Base-by-base conservation (phyloP, 352 stramenopile species). In the Globisporangium solare region DNA sequence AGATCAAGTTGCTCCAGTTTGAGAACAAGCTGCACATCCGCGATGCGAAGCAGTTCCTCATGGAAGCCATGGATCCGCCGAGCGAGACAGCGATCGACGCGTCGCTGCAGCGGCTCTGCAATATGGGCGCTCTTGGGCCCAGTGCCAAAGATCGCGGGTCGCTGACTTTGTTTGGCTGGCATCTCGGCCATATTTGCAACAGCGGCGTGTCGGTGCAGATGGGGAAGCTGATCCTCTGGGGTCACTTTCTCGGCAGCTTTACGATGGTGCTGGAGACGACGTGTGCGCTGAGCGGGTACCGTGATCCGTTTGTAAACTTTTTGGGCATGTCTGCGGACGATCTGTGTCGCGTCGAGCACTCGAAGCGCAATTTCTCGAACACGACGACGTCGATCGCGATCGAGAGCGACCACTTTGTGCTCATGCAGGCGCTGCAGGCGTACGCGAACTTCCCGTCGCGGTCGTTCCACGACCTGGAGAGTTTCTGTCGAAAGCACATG, bases 41-140 rank as follows among this genome's bases (percentile, higher is more conserved):
- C 31, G 68, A 86, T 46, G 73, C 75, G 14, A 88, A 88, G 57
- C 67, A 73, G 18, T 98, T 99, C 58, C 64, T 99, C 21, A 57
- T 80, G 21, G 76, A 96, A 32, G 96, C 94, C 11, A 88, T 99
- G 54, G 87, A 99, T 55, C 89, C 96, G 15, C 97, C 97, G 0
- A 89, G 79, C 12, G 76, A 89, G n/a, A 79, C 88, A 3, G 78
- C 88, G 4, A 94, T 99, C 39, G 79, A 96, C 52, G 91, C 88
- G 47, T 92, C 94, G 15, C 68, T 99, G 13, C 81, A 95, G 32
- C 74, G 95, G 1, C 67, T 98, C 18, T 65, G 80, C 47, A 73
- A 84, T 35, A 91, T 98, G 62, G 79, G 83, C 10, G 83, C 83
- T 7, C 64, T 94, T 11, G 69, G 70, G 20, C 10, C 27, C 27